Percentiles rank a stretch among this genome's conserved stretches.
These are phyloP conservation scores for Sporisorium reilianum DNA, from an alignment of 1,284 basidiomycete genomes.

Conservation along the genomic window DNA sequence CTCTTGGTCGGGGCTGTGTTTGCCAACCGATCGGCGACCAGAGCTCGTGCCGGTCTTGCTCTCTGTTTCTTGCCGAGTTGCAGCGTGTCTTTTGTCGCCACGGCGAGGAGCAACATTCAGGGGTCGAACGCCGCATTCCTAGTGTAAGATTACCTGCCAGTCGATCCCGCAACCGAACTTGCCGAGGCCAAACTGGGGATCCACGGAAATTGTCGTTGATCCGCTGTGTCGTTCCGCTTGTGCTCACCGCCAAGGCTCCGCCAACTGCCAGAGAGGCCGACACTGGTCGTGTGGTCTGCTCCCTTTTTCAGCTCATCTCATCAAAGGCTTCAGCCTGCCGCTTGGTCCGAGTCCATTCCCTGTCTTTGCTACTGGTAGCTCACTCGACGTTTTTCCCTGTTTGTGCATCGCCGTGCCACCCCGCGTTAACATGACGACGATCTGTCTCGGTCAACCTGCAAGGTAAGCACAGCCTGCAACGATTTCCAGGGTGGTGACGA, in stretches of 20 bases:
- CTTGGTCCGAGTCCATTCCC: background rate
- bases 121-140: background rate
- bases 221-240: too few relatives aligned
- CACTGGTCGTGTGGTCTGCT: background rate
- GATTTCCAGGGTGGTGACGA: background rate
- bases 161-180: background rate
- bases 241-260: too few relatives aligned
- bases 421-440: background rate
- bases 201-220: too few relatives aligned
- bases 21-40: background rate
- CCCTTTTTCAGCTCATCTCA: background rate
- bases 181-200: background rate
- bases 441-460: background rate
- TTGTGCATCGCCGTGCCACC: background rate
- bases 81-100: too few relatives aligned
- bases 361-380: background rate
- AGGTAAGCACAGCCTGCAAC: background rate
- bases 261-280: background rate
- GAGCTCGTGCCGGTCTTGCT: background rate
- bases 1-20: background rate
- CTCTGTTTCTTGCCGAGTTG: background rate
- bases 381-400: too few relatives aligned
- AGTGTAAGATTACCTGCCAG: background rate
- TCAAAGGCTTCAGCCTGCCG: background rate
- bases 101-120: background rate